These are phyloP conservation scores for Boletus subcaerulescens DNA, from an alignment of 768 basidiomycete species.

Conservation along the genomic window DNA sequence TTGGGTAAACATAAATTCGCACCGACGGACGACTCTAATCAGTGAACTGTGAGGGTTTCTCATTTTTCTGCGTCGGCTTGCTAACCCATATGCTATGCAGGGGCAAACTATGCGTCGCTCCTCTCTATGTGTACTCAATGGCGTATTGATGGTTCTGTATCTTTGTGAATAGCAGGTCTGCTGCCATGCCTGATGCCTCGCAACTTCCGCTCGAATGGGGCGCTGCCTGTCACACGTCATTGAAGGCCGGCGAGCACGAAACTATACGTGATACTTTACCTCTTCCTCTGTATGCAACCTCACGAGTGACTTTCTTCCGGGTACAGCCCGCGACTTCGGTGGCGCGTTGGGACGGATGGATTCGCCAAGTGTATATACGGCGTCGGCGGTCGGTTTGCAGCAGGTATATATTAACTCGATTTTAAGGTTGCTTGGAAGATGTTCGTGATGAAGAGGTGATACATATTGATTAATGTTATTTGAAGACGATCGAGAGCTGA, in stretches of 20 bases:
- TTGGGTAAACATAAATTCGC: conserved; percentile 77
- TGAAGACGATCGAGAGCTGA: conserved; percentile 12
- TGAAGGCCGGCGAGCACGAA: conserved; percentile 12
- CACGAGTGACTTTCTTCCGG: conserved; percentile 18
- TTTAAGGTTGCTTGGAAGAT: conserved; percentile 17
- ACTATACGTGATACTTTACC: conserved; percentile 25
- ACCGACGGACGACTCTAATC: conserved; percentile 42
- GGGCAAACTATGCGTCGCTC: conserved; percentile 13
- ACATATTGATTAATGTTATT: conserved; percentile 14
- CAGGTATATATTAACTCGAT: conserved; percentile 11
- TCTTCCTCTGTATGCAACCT: conserved; percentile 20
- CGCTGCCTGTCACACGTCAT: conserved; percentile 15
- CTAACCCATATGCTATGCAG: conserved; percentile 14
- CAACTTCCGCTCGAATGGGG: conserved; percentile 7
- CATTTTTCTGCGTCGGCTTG: background rate
- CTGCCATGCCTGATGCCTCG: conserved; percentile 10
- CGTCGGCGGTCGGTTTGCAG: conserved; percentile 9
- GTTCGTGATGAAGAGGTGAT: conserved; percentile 11
- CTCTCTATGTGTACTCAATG: conserved; percentile 25
- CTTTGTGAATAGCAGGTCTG: conserved; percentile 26
- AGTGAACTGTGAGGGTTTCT: conserved; percentile 19
- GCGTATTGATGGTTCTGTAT: conserved; percentile 24
- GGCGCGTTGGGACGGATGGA: conserved; percentile 11
- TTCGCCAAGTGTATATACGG: conserved; percentile 15
- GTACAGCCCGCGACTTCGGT: conserved; percentile 17